Evolutionary conservation across 2,329 filamentous ascomycete species (phyloP).

Genomic region (Microcyclosporella mali): DNA sequence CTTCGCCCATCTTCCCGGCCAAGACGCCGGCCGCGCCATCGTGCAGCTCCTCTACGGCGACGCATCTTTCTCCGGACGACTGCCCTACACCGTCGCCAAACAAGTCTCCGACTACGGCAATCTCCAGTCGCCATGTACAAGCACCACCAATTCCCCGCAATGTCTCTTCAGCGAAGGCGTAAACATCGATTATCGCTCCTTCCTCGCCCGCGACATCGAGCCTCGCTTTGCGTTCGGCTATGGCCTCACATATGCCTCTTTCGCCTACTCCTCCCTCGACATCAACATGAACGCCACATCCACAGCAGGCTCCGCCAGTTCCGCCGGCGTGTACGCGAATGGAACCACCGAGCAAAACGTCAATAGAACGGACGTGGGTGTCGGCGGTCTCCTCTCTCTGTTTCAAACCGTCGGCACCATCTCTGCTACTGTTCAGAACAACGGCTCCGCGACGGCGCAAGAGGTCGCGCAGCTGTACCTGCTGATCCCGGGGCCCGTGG

Average conservation of each 20-base stretch:
- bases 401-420: constrained; percentile 48
- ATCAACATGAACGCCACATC: constrained; percentile 25
- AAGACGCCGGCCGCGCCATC: constrained; percentile 54
- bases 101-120: constrained; percentile 52
- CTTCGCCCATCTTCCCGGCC: constrained; percentile 59
- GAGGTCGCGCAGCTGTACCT: constrained; percentile 49
- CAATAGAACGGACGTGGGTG: constrained; percentile 17
- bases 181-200: constrained; percentile 35
- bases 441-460: constrained; percentile 42
- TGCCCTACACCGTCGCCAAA: constrained; percentile 57
- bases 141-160: constrained; percentile 22
- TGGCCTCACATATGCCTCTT: constrained; percentile 34
- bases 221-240: constrained; percentile 34
- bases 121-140: constrained; percentile 32
- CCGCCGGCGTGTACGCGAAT: constrained; percentile 24
- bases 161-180: constrained; percentile 33
- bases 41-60: constrained; percentile 54
- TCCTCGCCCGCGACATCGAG: constrained; percentile 26
- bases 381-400: constrained; percentile 32
- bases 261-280: constrained; percentile 29
- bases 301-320: constrained; percentile 15
- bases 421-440: constrained; percentile 47
- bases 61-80: constrained; percentile 50
- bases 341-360: constrained; percentile 26
- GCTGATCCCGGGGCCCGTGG: constrained; percentile 27